phyloP scores from a whole-genome alignment of 352 stramenopile species.

The Phytophthora europaea region DNA sequence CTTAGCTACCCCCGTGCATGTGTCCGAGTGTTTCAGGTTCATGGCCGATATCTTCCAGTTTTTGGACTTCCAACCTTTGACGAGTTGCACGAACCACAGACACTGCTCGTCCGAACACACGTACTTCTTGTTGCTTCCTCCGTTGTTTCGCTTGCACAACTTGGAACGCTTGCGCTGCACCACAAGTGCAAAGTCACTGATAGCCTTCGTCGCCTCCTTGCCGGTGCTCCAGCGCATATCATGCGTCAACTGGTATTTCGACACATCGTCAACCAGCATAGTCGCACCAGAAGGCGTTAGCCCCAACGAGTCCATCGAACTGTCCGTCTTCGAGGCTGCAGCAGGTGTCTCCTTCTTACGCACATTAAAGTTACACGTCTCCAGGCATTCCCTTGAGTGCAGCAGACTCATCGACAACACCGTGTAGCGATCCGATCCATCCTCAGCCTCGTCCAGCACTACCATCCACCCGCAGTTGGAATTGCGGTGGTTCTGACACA shows the following conservation, averaged over 20 bases:
- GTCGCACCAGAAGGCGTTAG: conserved; percentile 32
- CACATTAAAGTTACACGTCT: conserved; percentile 83
- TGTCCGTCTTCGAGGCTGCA: conserved; percentile 6
- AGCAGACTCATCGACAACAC: conserved; percentile 66
- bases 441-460: conserved; percentile 57
- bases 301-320: neutral
- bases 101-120: conserved; percentile 80
- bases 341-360: conserved; percentile 50
- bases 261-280: conserved; percentile 66
- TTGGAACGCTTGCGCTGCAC: conserved; percentile 84
- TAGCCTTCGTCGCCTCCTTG: conserved; percentile 82
- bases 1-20: conserved; percentile 71
- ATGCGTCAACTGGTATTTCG: conserved; percentile 78
- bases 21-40: conserved; percentile 80
- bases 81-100: conserved; percentile 82
- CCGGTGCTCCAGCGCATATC: conserved; percentile 86
- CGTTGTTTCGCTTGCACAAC: conserved; percentile 85
- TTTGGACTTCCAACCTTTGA: conserved; percentile 88
- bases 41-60: conserved; percentile 93
- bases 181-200: conserved; percentile 82
- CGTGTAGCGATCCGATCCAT: conserved; percentile 54
- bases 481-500: conserved; percentile 84
- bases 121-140: conserved; percentile 90
- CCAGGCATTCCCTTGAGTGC: conserved; percentile 80
- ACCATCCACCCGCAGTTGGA: conserved; percentile 78